These are phyloP conservation scores for Thermoascus crustaceus DNA, from an alignment of 2,329 filamentous ascomycete genomes.

Conservation along the genomic window DNA sequence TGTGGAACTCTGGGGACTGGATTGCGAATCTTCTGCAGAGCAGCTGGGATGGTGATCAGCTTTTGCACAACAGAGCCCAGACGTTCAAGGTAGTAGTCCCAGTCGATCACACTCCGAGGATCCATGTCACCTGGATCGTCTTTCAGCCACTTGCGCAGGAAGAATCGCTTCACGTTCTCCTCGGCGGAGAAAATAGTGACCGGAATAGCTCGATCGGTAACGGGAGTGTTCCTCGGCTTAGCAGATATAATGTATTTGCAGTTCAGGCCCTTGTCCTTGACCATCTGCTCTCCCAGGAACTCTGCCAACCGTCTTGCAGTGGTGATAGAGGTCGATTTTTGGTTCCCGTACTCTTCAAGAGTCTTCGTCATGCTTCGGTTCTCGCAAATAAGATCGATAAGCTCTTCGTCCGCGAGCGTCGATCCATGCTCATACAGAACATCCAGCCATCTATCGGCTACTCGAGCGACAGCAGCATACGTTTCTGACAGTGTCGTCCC, in stretches of 20 bases:
- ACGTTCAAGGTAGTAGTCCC: slow-evolving; percentile 95
- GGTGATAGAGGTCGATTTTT: slow-evolving; percentile 99
- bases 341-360: slow-evolving; percentile 85
- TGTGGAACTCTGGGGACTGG: slow-evolving; percentile 89
- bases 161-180: slow-evolving; percentile 75
- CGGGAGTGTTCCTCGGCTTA: slow-evolving; percentile 75
- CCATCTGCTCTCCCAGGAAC: slow-evolving; percentile 96
- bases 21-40: slow-evolving; percentile 88
- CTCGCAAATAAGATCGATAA: slow-evolving; percentile 99
- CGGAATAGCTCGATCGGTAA: slow-evolving; percentile 88
- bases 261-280: slow-evolving; percentile 97
- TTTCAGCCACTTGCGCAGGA: slow-evolving; percentile 89
- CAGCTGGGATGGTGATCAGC: slow-evolving; percentile 94
- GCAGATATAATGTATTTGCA: slow-evolving; percentile 99
- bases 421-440: slow-evolving; percentile 81
- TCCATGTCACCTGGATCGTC: slow-evolving; percentile 90
- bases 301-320: slow-evolving; percentile 91
- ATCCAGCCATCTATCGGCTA: slow-evolving; percentile 94
- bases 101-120: slow-evolving; percentile 81
- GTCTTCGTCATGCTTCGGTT: slow-evolving; percentile 98
- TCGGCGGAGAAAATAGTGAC: slow-evolving; percentile 97
- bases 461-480: slow-evolving; percentile 83
- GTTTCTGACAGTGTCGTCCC: slow-evolving; percentile 80
- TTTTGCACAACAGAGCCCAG: slow-evolving; percentile 97
- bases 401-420: slow-evolving; percentile 87